phyloP scores from a whole-genome alignment of 805 yeast species.

The Myxozyma neglecta region DNA sequence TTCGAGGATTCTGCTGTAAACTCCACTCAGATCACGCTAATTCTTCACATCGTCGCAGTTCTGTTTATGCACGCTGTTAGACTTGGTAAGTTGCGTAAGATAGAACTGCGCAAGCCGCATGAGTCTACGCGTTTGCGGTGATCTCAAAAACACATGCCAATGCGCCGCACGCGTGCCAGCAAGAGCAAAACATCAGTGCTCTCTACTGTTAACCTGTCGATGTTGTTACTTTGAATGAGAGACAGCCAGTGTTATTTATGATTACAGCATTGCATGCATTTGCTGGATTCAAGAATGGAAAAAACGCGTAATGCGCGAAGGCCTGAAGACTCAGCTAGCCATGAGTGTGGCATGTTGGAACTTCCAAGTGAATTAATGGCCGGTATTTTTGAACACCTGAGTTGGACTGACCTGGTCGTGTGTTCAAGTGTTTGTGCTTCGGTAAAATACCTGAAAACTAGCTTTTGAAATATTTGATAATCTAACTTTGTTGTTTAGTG shows the following conservation, averaged over 20 bases:
- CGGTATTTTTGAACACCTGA: slow-evolving; percentile 6
- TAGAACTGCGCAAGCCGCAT: not conserved
- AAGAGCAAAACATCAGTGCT: too few relatives aligned
- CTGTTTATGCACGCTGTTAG: too few relatives aligned
- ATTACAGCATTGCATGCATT: too few relatives aligned
- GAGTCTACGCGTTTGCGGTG: not conserved
- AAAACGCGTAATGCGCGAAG: too few relatives aligned
- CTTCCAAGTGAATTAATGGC: slow-evolving; percentile 17
- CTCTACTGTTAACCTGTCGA: too few relatives aligned
- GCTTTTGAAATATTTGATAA: not conserved
- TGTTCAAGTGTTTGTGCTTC: slow-evolving; percentile 11
- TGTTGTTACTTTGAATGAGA: too few relatives aligned
- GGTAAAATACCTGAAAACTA: not conserved
- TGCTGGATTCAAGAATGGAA: too few relatives aligned
- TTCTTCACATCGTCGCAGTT: too few relatives aligned
- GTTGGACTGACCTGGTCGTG: not conserved
- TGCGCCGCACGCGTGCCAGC: not conserved
- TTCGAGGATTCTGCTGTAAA: too few relatives aligned
- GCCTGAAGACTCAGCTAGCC: not conserved
- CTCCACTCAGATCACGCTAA: too few relatives aligned
- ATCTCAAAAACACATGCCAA: not conserved
- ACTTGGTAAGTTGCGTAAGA: too few relatives aligned
- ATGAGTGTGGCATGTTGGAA: not conserved
- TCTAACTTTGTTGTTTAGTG: not conserved
- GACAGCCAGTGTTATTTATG: too few relatives aligned